Conservation (phyloP, 192 early-diverging fungal genomes). For the Gryganskiella cystojenkinii region DNA sequence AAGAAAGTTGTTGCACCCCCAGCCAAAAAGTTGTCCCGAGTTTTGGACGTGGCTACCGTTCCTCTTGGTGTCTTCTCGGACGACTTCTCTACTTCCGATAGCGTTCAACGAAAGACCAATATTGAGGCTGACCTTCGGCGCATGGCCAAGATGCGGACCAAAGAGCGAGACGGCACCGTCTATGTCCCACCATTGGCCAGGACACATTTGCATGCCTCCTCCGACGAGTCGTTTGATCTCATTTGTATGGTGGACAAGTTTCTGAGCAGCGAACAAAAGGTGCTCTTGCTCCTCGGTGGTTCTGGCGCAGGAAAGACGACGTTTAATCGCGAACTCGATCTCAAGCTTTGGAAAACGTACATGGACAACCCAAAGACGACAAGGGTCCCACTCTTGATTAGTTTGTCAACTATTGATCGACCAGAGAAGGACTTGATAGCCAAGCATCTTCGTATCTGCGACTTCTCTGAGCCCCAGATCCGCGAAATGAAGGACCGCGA, state of each 20-base stretch:
- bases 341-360: background rate
- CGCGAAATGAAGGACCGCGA: background rate
- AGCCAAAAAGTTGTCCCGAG: too few relatives aligned
- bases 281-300: background rate
- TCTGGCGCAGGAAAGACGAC: background rate
- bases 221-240: too few relatives aligned
- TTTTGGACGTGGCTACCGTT: too few relatives aligned
- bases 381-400: conserved; percentile 1
- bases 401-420: background rate
- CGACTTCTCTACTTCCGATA: too few relatives aligned
- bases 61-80: too few relatives aligned
- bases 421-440: background rate
- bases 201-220: too few relatives aligned
- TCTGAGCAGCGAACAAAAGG: background rate
- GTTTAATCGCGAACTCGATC: background rate
- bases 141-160: too few relatives aligned
- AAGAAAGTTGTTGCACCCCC: too few relatives aligned
- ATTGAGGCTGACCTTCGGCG: too few relatives aligned
- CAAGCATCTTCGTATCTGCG: background rate
- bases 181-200: too few relatives aligned
- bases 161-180: too few relatives aligned
- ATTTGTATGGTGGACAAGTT: background rate
- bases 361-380: background rate
- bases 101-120: too few relatives aligned
- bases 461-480: background rate